Evolutionary conservation across 139 green algal species (phyloP), one percentile per base, ranked within the genome.

Genomic region (Astrephomene gubernaculifera): DNA sequence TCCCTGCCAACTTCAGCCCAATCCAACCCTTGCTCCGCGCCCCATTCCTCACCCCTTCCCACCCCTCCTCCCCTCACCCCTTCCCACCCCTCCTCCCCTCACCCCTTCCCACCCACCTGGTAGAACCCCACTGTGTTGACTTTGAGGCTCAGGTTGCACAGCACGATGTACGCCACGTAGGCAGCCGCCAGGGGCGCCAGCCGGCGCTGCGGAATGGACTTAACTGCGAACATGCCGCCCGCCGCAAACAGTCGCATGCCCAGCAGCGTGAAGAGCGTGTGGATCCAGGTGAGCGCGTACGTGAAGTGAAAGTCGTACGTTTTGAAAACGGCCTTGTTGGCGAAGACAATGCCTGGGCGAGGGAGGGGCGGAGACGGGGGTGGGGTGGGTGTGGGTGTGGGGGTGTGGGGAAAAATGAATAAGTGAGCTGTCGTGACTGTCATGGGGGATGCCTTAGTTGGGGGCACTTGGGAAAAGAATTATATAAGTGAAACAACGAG

Each of bases 121-220:
- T 97, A 98, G 87, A 98, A 98, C 12, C 95, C 93, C 0, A 98
- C 93, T n/a, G 93, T 96, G 92, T 98, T 98, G 41, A 97, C 57
- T 52, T 96, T 95, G 19, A 98, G 83, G 86, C 93, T 96, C 0
- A 98, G 90, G 82, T 98, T 98, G 86, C 94, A 94, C 2, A 96
- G 87, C 29, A 98, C 95, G 19, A 98, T 97, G 89, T 98, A 98
- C 4, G 84, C 94, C 25, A 98, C 94, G 61, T 95, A 98, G 0
- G 94, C 94, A 6, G 87, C 93, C 9, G 95, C 96, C 19, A 98
- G 65, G 2, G 94, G 91, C 63, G 90, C 25, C 38, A 97, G 69
- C 64, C 93, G 87, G 1, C 19, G 21, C 76, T 82, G 78, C 9
- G 87, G 85, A 12, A 98, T 81, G 7, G 31, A 14, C 80, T 96